Conservation (phyloP, 257 asterid species). For the Solanum arcanum region DNA sequence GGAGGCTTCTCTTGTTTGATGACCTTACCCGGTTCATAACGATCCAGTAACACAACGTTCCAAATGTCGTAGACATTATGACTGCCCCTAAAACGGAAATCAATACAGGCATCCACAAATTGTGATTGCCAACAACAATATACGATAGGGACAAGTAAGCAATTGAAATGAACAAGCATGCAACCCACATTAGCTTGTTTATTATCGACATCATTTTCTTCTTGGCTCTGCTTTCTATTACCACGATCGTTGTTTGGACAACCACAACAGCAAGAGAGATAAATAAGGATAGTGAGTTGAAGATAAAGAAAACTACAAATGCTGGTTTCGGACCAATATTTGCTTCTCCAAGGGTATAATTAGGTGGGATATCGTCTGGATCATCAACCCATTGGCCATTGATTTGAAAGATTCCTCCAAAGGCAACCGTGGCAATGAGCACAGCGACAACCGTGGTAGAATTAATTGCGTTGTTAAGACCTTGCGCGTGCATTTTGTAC, state of each 20-base stretch:
- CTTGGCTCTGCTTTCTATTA: constrained; percentile 42
- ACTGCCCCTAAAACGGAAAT: constrained; percentile 31
- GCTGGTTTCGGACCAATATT: constrained; percentile 24
- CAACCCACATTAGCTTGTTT: constrained; percentile 48
- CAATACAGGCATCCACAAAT: constrained; percentile 30
- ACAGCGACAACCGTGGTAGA: constrained; percentile 50
- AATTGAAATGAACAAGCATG: constrained; percentile 31
- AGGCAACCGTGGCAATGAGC: constrained; percentile 37
- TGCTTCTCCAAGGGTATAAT: constrained; percentile 33
- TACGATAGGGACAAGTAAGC: constrained; percentile 32
- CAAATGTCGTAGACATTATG: constrained; percentile 29
- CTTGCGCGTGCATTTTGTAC: constrained; percentile 36
- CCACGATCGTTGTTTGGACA: constrained; percentile 39
- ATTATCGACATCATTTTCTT: constrained; percentile 42
- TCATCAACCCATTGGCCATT: constrained; percentile 37
- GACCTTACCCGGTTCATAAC: constrained; percentile 22
- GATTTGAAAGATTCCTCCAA: constrained; percentile 36
- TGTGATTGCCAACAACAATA: constrained; percentile 22
- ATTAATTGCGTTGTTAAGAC: constrained; percentile 42
- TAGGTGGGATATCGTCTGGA: constrained; percentile 14
- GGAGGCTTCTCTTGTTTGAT: constrained; percentile 15
- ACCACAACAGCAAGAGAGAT: constrained; percentile 46
- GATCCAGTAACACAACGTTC: constrained; percentile 45
- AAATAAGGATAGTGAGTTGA: constrained; percentile 34
- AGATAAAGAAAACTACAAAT: constrained; percentile 29